Evolutionary conservation across 192 early-diverging fungal species (phyloP), one percentile per base, ranked within the genome.

Genomic region (Coemansia sp.): DNA sequence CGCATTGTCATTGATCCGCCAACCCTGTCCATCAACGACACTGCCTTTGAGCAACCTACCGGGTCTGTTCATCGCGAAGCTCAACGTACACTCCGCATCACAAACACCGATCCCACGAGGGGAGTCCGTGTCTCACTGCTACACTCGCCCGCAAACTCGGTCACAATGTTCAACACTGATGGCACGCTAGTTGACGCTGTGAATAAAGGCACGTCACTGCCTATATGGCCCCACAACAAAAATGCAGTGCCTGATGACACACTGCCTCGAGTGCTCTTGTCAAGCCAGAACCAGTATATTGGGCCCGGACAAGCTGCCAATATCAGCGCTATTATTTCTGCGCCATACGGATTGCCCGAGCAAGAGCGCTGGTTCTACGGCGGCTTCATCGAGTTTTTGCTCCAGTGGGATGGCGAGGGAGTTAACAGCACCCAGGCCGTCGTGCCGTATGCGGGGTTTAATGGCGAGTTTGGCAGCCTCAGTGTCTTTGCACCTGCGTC

Each of bases 281-380:
- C 7, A 0, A 9, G 20, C 13, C 19, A 20, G 19, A 11, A 32
- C 22, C 26, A 20, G n/a, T 33, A 53, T 14, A 34, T 77, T 13
- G 41, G 21, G 1, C 52, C 75, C 0, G 64, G 68, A 6, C 27
- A 49, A 21, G 41, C 47, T 0, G 22, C 32, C 8, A 18, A 30
- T 3, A 1, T 72, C 6, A 37, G 26, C 0, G 51, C 61, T 21
- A 21, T 35, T 2, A 55, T 77, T 14, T 23, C 41, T 0, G 38
- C 47, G 14, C 75, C 75, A 1, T 10, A 16, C 7, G 60, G 56
- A 0, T 44, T 77, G 26, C 21, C 31, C 6, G 52, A 64, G 25
- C 42, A 20, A 0, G 69, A 65, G n/a, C 48, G 50, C 12, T 77
- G 75, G 75, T 67, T 72, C 46, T 77, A 72, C 21, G 68, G 75